phyloP scores from a whole-genome alignment of 225 moss, liverwort and hornwort genomes.

The Climacium dendroides region DNA sequence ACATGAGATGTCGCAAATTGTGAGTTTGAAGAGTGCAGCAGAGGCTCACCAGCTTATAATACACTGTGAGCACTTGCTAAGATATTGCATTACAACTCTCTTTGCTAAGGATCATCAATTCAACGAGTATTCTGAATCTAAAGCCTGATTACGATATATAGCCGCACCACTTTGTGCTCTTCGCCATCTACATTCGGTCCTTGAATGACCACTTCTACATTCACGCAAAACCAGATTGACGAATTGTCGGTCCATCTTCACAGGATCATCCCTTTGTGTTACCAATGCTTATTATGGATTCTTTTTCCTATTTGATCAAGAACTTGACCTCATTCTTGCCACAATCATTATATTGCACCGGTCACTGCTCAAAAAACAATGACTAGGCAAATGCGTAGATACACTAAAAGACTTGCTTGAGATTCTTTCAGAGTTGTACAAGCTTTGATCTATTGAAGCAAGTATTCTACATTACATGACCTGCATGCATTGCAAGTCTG shows the following conservation, averaged over 20 bases:
- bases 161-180: not conserved
- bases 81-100: not conserved
- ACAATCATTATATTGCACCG: not conserved
- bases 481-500: too few relatives aligned
- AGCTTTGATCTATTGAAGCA: too few relatives aligned
- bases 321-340: not conserved
- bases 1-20: not conserved
- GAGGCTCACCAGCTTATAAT: not conserved
- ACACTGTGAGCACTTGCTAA: not conserved
- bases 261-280: not conserved
- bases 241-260: not conserved
- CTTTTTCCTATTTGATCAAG: not conserved
- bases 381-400: not conserved
- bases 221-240: not conserved
- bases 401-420: too few relatives aligned
- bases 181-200: not conserved
- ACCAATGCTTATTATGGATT: not conserved
- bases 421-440: too few relatives aligned
- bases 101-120: not conserved
- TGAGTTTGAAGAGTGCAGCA: not conserved
- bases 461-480: too few relatives aligned
- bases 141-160: not conserved
- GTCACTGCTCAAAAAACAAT: not conserved
- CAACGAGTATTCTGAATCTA: not conserved
- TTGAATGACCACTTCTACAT: not conserved